Percentiles rank a stretch among this genome's conserved stretches.
These are phyloP conservation scores for Vicia faba DNA, from an alignment of 306 rosid genomes.

Conservation along the genomic window DNA sequence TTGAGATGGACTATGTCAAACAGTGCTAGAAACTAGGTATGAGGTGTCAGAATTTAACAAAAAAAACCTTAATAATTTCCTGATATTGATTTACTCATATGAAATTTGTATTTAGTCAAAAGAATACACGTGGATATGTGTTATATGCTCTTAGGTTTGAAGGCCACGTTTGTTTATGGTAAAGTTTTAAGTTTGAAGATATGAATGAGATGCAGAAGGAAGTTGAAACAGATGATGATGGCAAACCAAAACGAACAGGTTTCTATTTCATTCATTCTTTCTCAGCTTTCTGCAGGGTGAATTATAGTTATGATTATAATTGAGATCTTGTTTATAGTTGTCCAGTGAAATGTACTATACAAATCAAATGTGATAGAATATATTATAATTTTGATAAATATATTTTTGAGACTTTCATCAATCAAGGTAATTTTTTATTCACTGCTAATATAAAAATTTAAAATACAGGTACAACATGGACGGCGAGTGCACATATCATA, in stretches of 20 bases:
- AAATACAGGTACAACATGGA: conserved; percentile 36
- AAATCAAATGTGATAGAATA: too few relatives aligned
- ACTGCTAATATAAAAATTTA: neutral
- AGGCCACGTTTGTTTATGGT: neutral
- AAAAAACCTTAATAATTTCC: neutral
- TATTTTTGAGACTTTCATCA: too few relatives aligned
- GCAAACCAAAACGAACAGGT: conserved; percentile 49
- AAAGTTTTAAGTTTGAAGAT: neutral
- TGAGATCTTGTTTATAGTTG: too few relatives aligned
- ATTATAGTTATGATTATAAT: neutral
- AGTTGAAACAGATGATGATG: conserved; percentile 42
- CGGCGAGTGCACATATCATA: conserved; percentile 29
- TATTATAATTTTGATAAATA: too few relatives aligned
- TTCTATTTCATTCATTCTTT: neutral
- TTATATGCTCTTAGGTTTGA: neutral
- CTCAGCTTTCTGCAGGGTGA: neutral
- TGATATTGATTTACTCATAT: neutral
- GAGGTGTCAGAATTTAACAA: neutral
- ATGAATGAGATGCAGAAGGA: neutral
- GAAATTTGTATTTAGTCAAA: neutral
- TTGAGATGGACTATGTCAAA: conserved; percentile 32
- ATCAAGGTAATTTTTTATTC: too few relatives aligned
- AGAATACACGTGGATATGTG: neutral
- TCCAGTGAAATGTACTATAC: too few relatives aligned
- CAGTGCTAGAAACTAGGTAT: neutral